Percentiles rank a stretch among this genome's conserved stretches.
phyloP scores from a whole-genome alignment of 2,329 filamentous ascomycete genomes.

The Hypomyces rosellus region DNA sequence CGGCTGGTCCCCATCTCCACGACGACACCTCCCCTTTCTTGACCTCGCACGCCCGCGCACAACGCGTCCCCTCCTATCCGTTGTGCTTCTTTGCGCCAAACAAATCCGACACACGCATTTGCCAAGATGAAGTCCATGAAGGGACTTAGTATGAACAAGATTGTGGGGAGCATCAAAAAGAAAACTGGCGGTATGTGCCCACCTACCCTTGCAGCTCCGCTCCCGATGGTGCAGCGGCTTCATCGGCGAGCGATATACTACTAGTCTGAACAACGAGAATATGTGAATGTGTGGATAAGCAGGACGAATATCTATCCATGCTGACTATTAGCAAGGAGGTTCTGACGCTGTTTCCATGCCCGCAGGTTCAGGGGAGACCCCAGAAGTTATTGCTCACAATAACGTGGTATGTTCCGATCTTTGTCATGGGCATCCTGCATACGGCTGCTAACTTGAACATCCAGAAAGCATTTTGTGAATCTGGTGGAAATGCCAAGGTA shows the following conservation, averaged over 20 bases:
- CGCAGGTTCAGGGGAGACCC: slow-evolving; percentile 43
- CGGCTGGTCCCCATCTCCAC: not conserved
- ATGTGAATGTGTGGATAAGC: not conserved
- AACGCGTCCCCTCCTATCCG: not conserved
- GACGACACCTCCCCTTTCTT: not conserved
- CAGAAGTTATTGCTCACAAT: slow-evolving; percentile 59
- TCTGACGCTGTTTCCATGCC: slow-evolving; percentile 4
- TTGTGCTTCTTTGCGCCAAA: not conserved
- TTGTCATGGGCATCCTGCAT: not conserved
- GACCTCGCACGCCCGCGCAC: not conserved
- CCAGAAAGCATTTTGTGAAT: slow-evolving; percentile 77
- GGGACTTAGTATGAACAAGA: slow-evolving; percentile 49
- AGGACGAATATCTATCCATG: not conserved
- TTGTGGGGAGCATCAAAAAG: slow-evolving; percentile 50
- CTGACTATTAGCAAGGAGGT: not conserved
- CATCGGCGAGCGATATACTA: not conserved
- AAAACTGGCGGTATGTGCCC: slow-evolving; percentile 29
- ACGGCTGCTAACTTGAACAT: slow-evolving; percentile 16
- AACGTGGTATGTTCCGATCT: slow-evolving; percentile 53
- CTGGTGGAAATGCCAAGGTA: slow-evolving; percentile 54
- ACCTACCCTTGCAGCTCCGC: not conserved
- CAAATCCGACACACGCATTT: not conserved
- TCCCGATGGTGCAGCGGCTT: too few relatives aligned
- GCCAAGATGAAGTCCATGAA: slow-evolving; percentile 41
- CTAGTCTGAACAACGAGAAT: not conserved